These are phyloP conservation scores for Fusarium sp. DNA, from an alignment of 2,329 filamentous ascomycete genomes.

Conservation along the genomic window DNA sequence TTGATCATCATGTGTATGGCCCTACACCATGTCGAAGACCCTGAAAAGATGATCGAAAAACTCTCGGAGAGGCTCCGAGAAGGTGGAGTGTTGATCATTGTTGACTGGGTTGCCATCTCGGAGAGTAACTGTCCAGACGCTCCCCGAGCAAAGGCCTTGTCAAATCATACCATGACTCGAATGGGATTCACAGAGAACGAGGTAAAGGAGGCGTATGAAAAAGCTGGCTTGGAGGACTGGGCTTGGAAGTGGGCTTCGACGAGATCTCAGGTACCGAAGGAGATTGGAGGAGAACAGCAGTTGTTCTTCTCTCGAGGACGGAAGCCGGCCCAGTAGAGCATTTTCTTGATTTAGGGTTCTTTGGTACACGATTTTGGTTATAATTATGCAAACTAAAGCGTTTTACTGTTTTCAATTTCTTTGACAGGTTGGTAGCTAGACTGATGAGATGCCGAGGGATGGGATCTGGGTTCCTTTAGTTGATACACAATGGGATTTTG, in stretches of 20 bases:
- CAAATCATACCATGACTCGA: constrained; percentile 34
- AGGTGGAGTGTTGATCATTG: constrained; percentile 49
- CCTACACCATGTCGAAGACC: constrained; percentile 52
- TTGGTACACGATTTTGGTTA: not conserved
- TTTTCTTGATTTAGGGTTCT: not conserved
- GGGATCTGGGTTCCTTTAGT: not conserved
- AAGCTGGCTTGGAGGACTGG: constrained; percentile 41
- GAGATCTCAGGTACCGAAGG: constrained; percentile 37
- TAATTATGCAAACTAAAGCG: not conserved
- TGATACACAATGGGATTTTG: not conserved
- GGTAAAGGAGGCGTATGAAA: constrained; percentile 35
- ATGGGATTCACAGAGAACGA: constrained; percentile 42
- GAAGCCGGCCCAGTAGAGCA: constrained; percentile 3
- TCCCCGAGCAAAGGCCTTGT: constrained; percentile 4
- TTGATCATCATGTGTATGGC: constrained; percentile 51
- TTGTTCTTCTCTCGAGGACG: constrained; percentile 43
- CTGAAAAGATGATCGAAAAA: constrained; percentile 41
- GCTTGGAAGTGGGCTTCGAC: constrained; percentile 43
- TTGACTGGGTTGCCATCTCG: constrained; percentile 47
- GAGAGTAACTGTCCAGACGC: constrained; percentile 25
- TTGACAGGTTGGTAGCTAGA: not conserved
- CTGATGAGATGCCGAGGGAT: not conserved
- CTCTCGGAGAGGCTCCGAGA: constrained; percentile 46
- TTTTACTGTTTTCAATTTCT: not conserved
- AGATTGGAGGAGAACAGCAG: constrained; percentile 42